Base-by-base conservation (phyloP, 2,329 filamentous ascomycete species). In the Fusarium solani-melongenae region DNA sequence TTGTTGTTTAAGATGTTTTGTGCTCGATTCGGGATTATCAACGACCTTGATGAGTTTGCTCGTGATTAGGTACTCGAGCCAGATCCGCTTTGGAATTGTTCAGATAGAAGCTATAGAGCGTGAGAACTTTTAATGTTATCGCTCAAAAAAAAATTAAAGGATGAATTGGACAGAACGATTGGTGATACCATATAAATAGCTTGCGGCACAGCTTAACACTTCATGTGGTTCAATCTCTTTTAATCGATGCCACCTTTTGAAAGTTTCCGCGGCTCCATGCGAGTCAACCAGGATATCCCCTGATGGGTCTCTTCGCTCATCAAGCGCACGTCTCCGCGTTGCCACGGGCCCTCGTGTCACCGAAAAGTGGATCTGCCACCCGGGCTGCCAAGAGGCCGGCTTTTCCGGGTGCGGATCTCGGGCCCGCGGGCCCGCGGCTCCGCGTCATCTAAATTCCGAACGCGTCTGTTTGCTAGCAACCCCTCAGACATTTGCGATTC, bases 391-490 rank as follows among this genome's bases (percentile, higher is more conserved):
- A 44, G 41, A 24, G 11, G 2, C 14, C 22, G 20, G 41, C 41
- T 9, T 46, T 46, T 46, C 20, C 14, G 41, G 41, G 12, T 4
- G 41, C 41, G 41, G 24, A 44, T 20, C 39, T 22, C 39, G 39
- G 39, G 5, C 39, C 27, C 27, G 27, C 9, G 49, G 49, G 17
- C 15, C 27, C 49, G 49, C 24, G 49, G 24, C 24, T 20, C 49
- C 49, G 49, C 49, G 49, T 31, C 29, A 53, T 33, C 49, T 29
- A 53, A 53, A 29, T 44, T 53, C 49, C 49, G 49, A 12, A 6
- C 20, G 14, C 12, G 31, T 36, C 11, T 34, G 14, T 38, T 11
- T 6, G n/a, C 24, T 10, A 8, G 17, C 11, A 31, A 27, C 27
- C 55, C 29, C 27, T 22, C 27, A 10, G 31, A 11, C 33, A 9